Base-by-base conservation (phyloP, 179 eudicot species). In the Carnegiea gigantea region DNA sequence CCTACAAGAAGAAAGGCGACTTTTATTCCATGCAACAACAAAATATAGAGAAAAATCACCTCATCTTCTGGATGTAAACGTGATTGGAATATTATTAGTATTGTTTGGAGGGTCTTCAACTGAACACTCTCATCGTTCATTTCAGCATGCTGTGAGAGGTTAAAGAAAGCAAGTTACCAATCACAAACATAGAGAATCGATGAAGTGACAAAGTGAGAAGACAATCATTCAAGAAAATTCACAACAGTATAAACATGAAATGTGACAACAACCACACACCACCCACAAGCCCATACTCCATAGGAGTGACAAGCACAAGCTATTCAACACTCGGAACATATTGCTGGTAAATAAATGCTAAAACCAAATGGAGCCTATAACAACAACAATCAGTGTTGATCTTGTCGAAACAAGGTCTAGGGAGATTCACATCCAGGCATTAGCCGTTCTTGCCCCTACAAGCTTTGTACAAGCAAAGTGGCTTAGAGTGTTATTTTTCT, bases 51-150 rank as follows among this genome's bases (percentile, higher is more conserved):
- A 81, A 76, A 70, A 65, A 26, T 81, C 81, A 97, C 99, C 99
- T 97, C 95, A 84, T 88, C 84, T 84, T 95, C 97, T 85, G 98
- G 99, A 85, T 84, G 97, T 86, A 94, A 84, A 73, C 86, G 90
- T 65, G 99, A 97, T 87, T 97, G 99, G 84, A 94, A 97, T 81
- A 97, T 85, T 60, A 97, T 89, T 76, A 97, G 85, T 84, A 97
- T 87, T 26, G 99, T 97, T 86, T 97, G 99, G 49, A 97, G 90
- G 81, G 99, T 92, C 91, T 97, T 97, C 85, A 97, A 88, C 84
- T 97, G 98, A 77, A 97, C 91, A 79, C 88, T 92, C 84, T 97
- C 99, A 88, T 97, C 98, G 73, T 92, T 88, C 94, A 93, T 95
- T 88, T 97, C 99, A 79, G 98, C 95, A 89, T 97, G 99, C 99